These are phyloP conservation scores for Macrophomina tecta DNA, from an alignment of 2,329 filamentous ascomycete genomes.

Conservation along the genomic window DNA sequence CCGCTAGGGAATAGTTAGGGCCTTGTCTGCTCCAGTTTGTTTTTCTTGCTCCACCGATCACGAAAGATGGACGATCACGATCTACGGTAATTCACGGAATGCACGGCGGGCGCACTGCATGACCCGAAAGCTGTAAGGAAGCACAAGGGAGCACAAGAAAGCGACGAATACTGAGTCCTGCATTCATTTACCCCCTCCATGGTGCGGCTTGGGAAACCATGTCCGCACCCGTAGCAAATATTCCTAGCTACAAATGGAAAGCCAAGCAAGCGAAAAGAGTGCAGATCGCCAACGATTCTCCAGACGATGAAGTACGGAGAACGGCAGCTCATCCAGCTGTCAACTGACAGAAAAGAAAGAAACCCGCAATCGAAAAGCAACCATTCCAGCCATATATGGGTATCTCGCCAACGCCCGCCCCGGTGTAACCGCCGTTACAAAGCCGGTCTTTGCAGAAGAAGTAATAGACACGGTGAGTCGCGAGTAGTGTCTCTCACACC, in stretches of 20 bases:
- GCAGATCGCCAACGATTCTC: slow-evolving; percentile 9
- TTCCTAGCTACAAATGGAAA: slow-evolving; percentile 1
- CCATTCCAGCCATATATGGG: slow-evolving; percentile 17
- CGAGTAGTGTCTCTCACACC: not conserved
- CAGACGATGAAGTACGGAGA: not conserved
- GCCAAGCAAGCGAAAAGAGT: not conserved
- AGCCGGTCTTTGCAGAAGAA: slow-evolving; percentile 11
- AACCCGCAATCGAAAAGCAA: slow-evolving; percentile 14
- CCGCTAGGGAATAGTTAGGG: not conserved
- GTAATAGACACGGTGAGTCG: slow-evolving; percentile 12
- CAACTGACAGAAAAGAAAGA: slow-evolving; percentile 4
- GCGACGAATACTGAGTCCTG: not conserved
- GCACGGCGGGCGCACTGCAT: slow-evolving; percentile 1
- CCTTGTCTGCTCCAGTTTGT: not conserved
- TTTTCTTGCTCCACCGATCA: not conserved
- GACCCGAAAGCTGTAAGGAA: not conserved
- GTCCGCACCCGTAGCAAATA: not conserved
- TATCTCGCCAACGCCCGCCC: slow-evolving; percentile 25
- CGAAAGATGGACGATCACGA: not conserved
- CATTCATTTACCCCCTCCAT: slow-evolving; percentile 6
- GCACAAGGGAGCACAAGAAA: not conserved
- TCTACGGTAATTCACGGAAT: not conserved
- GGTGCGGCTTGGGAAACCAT: not conserved
- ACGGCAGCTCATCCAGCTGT: slow-evolving; percentile 2
- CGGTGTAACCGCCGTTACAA: slow-evolving; percentile 24